phyloP scores from a whole-genome alignment of 257 asterid genomes.

The Rehmannia glutinosa region DNA sequence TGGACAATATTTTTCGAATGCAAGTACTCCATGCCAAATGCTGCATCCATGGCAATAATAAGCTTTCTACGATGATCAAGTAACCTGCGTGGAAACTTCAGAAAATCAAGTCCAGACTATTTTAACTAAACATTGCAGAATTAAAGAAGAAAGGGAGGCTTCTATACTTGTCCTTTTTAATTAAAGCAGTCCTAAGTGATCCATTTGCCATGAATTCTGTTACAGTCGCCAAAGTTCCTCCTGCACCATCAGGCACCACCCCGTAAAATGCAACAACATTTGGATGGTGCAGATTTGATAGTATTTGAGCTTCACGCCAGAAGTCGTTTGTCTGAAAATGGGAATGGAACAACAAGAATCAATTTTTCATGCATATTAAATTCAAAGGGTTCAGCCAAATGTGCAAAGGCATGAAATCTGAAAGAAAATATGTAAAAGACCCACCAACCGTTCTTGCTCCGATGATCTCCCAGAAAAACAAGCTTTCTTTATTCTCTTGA shows the following conservation, averaged over 20 bases:
- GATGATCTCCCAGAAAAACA: slow-evolving; percentile 70
- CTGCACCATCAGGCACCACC: slow-evolving; percentile 80
- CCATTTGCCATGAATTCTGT: slow-evolving; percentile 81
- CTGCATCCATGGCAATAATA: slow-evolving; percentile 95
- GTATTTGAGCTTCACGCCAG: slow-evolving; percentile 75
- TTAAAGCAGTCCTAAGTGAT: slow-evolving; percentile 56
- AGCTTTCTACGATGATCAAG: slow-evolving; percentile 84
- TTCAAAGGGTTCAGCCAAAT: background rate
- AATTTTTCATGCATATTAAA: slow-evolving; percentile 4
- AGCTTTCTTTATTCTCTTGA: slow-evolving; percentile 58
- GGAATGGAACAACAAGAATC: background rate
- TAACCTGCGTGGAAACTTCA: slow-evolving; percentile 40
- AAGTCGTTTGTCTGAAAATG: slow-evolving; percentile 56
- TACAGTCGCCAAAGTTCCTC: slow-evolving; percentile 75
- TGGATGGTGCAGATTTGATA: slow-evolving; percentile 41
- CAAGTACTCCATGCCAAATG: slow-evolving; percentile 96
- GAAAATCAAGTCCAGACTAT: background rate
- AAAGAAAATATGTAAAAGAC: slow-evolving; percentile 26
- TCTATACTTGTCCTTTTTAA: slow-evolving; percentile 55
- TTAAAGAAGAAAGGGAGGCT: slow-evolving; percentile 13
- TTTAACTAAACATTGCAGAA: background rate
- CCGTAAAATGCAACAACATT: slow-evolving; percentile 66
- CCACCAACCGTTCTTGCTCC: slow-evolving; percentile 67
- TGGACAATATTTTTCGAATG: slow-evolving; percentile 93
- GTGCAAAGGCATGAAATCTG: background rate